Base-by-base conservation (phyloP, 139 green algal genomes). In the Chlamydomonas sphaeroides region DNA sequence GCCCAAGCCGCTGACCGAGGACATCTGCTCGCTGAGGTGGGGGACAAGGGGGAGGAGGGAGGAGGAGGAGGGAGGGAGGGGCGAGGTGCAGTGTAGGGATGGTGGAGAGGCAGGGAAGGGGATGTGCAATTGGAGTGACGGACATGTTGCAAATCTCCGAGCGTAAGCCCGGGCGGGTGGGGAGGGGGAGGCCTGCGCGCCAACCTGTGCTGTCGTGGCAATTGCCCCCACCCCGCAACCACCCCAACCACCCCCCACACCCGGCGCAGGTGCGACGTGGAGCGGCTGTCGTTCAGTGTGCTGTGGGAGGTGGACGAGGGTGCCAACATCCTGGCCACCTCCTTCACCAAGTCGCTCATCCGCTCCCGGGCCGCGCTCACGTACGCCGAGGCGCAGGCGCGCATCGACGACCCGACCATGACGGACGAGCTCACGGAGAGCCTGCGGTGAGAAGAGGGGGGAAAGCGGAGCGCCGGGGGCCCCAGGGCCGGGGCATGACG, bases 221-320 rank as follows among this genome's bases (percentile, higher is more conserved):
- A 51, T 14, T 10, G 10, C 10, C 10, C n/a, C n/a, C n/a, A n/a
- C n/a, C n/a, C n/a, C n/a, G n/a, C n/a, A n/a, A n/a, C n/a, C n/a
- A n/a, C 17, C 39, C 20, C 41, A 26, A 32, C 41, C 61, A n/a
- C n/a, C 41, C 42, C 69, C 38, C 25, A 17, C 2, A 20, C 36
- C 8, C 51, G 2, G 17, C 33, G 0, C 61, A 90, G 94, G 26
- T 89, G 89, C 41, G 89, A 91, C 38, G 90, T 95, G 59, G 96
- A 98, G 62, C 90, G 97, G 23, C 91, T 99, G n/a, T 90, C 97
- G 8, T 97, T 99, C 85, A 95, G 87, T 33, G 94, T 96, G 17
- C 62, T 99, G 3, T 99, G 97, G 97, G 94, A 96, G 85, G 89
- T 98, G 68, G 96, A 94, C 0, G 86, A 85, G 1, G 88, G 92